A percentile compares a stretch with the other conserved stretches of the same genome.
Conservation (phyloP, 2,329 filamentous ascomycete genomes). For the Lachnellula hyalina region DNA sequence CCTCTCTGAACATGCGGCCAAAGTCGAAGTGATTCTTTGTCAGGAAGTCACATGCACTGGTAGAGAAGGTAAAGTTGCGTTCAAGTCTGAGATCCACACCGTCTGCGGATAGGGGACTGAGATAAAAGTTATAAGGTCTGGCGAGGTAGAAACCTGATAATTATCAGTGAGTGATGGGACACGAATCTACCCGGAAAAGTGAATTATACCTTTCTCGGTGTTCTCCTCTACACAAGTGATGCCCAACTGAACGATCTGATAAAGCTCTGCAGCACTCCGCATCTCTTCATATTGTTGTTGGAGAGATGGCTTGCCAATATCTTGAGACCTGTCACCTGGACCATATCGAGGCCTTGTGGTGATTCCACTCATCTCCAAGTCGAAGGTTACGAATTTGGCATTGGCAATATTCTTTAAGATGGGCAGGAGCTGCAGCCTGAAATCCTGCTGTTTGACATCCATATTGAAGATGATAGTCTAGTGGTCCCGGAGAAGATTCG, state of each 20-base stretch:
- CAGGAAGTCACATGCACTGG: slow-evolving; percentile 54
- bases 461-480: slow-evolving; percentile 34
- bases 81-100: slow-evolving; percentile 48
- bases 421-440: slow-evolving; percentile 46
- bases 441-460: slow-evolving; percentile 47
- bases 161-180: slow-evolving; percentile 5
- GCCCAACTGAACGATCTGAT: slow-evolving; percentile 62
- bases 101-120: slow-evolving; percentile 49
- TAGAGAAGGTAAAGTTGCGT: slow-evolving; percentile 46
- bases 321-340: slow-evolving; percentile 26
- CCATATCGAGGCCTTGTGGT: slow-evolving; percentile 33
- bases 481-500: too few species aligned
- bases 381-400: slow-evolving; percentile 57
- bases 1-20: slow-evolving; percentile 47
- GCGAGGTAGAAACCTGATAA: slow-evolving; percentile 46
- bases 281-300: slow-evolving; percentile 57
- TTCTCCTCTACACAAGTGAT: slow-evolving; percentile 60
- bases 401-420: slow-evolving; percentile 53
- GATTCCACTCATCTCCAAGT: slow-evolving; percentile 64
- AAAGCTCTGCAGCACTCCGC: slow-evolving; percentile 55
- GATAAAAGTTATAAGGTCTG: slow-evolving; percentile 59
- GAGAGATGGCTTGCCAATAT: slow-evolving; percentile 43
- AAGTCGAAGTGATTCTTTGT: slow-evolving; percentile 53
- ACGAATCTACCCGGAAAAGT: not conserved
- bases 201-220: slow-evolving; percentile 38